Evolutionary conservation across 257 asterid species (phyloP).

Genomic region (Scutellaria galericulata): DNA sequence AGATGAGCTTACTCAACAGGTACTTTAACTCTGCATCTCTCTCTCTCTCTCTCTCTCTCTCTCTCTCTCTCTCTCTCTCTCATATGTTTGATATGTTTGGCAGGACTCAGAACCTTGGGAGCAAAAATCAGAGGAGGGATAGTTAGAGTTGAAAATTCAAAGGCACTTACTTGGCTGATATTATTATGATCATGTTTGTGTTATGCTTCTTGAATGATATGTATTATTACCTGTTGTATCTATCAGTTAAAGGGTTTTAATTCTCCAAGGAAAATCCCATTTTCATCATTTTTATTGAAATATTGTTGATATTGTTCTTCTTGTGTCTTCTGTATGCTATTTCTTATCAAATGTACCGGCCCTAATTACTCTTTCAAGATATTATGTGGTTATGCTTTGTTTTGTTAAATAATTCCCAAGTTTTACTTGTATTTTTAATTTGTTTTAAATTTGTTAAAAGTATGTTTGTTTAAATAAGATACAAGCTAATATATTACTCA

Average conservation of each 20-base stretch:
- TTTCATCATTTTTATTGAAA: too few relatives aligned
- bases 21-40: conserved; percentile 14
- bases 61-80: background rate
- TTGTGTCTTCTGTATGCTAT: too few relatives aligned
- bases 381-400: too few relatives aligned
- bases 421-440: too few relatives aligned
- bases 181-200: background rate
- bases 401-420: too few relatives aligned
- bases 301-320: too few relatives aligned
- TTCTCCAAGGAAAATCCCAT: too few relatives aligned
- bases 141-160: background rate
- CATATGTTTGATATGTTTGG: conserved; percentile 22
- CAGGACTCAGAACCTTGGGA: conserved; percentile 44
- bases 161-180: conserved; percentile 1
- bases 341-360: too few relatives aligned
- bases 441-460: too few relatives aligned
- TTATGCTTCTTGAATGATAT: background rate
- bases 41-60: background rate
- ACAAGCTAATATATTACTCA: too few relatives aligned
- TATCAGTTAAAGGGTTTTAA: background rate
- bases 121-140: conserved; percentile 26
- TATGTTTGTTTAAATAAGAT: too few relatives aligned
- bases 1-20: conserved; percentile 48
- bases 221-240: background rate
- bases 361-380: too few relatives aligned